Evolutionary conservation across 176 grass and related monocot genomes (phyloP), one percentile per base, ranked within the genome.

Genomic region (Carex parvula): DNA sequence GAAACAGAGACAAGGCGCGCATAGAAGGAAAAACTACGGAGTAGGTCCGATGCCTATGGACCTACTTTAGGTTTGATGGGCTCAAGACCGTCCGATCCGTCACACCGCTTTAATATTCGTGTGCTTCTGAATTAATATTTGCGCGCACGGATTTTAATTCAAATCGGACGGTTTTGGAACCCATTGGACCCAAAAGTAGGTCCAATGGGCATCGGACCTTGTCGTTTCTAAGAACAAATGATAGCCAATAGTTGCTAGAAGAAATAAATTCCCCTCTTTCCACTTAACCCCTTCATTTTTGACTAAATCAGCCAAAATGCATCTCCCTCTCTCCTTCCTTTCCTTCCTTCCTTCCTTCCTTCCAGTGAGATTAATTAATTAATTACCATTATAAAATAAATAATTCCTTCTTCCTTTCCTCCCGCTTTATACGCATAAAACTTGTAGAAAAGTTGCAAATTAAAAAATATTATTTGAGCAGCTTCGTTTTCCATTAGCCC

Each of bases 361-460:
- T 65, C 13, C 21, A 79, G 48, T 33, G 24, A 86, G 16, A 77
- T 77, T 55, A 77, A 56, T 76, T 54, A 77, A 77, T 76, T 54
- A 56, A 46, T 39, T 39, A 1, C 37, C 68, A n/a, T 46, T 71
- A 44, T 44, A 8, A 8, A 78, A 78, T 78, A 78, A 57, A 78
- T 9, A 56, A 78, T 78, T 62, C 16, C 1, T 17, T 66, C 33
- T 39, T 55, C 64, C 22, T 53, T 42, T 41, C 56, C 22, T 66
- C 81, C 60, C 56, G 60, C 62, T 83, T 83, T 83, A 48, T 67
- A 62, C 81, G 33, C 58, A 48, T 17, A 82, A 26, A 84, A 73
- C 13, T 10, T 26, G 15, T 73, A 84, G 7, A 44, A 44, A 44
- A 44, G 20, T 76, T 64, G 70, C 70, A 33, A 41, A 65, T 64